Percentiles rank a stretch among this genome's conserved stretches.
These are phyloP conservation scores for Penicillium corylophilum DNA, from an alignment of 2,329 filamentous ascomycete genomes.

Conservation along the genomic window DNA sequence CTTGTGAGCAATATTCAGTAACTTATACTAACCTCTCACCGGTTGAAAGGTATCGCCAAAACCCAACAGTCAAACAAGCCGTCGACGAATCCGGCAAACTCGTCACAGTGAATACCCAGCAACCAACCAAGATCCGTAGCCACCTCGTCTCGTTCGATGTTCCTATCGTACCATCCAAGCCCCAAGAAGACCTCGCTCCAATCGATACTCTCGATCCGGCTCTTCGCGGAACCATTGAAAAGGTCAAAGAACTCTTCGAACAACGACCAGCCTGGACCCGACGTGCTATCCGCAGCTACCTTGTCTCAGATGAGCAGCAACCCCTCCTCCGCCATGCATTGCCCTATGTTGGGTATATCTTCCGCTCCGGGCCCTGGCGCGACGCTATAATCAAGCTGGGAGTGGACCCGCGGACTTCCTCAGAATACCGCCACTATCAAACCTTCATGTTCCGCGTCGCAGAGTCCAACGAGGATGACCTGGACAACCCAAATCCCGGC, in stretches of 20 bases:
- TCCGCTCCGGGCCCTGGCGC: slow-evolving; percentile 87
- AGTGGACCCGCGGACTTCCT: slow-evolving; percentile 76
- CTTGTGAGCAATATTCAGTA: neutral
- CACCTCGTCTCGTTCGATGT: slow-evolving; percentile 62
- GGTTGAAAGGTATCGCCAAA: slow-evolving; percentile 71
- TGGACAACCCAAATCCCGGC: neutral
- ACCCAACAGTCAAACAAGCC: slow-evolving; percentile 68
- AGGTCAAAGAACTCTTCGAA: slow-evolving; percentile 65
- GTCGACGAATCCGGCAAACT: slow-evolving; percentile 59
- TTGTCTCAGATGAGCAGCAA: slow-evolving; percentile 53
- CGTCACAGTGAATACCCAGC: slow-evolving; percentile 58
- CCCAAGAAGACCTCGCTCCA: slow-evolving; percentile 56
- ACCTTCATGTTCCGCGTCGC: slow-evolving; percentile 78
- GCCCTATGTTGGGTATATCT: slow-evolving; percentile 86
- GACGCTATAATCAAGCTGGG: slow-evolving; percentile 85
- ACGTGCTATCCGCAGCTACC: slow-evolving; percentile 72
- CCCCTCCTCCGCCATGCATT: slow-evolving; percentile 69
- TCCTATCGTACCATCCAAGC: slow-evolving; percentile 59
- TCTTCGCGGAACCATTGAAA: slow-evolving; percentile 63
- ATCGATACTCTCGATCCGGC: slow-evolving; percentile 53
- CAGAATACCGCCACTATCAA: slow-evolving; percentile 79
- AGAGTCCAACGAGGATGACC: neutral
- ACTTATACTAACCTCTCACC: slow-evolving; percentile 17
- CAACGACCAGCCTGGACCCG: slow-evolving; percentile 83
- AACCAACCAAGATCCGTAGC: slow-evolving; percentile 58